A percentile compares a stretch with the other conserved stretches of the same genome.
phyloP scores from a whole-genome alignment of 441 rosid genomes.

The Adansonia grandidieri region DNA sequence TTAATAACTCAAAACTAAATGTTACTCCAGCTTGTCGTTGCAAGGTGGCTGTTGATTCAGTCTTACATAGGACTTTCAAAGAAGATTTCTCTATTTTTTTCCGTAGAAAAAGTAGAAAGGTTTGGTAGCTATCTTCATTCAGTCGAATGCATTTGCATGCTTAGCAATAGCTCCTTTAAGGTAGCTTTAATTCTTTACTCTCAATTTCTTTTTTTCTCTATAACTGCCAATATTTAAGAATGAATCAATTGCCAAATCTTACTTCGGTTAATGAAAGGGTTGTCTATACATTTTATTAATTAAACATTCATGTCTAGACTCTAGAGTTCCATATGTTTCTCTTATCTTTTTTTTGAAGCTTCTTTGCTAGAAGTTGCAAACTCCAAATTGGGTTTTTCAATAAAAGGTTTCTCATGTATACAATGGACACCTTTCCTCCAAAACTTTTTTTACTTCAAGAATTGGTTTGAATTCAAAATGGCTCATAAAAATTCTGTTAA shows the following conservation, averaged over 20 bases:
- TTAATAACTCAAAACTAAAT: background rate
- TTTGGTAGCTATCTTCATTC: background rate
- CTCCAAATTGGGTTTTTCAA: background rate
- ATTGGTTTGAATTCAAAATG: conserved; percentile 21
- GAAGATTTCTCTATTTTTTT: background rate
- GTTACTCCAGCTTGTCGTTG: background rate
- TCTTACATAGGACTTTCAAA: background rate
- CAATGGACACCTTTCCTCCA: background rate
- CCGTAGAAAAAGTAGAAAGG: background rate
- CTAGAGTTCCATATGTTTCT: background rate
- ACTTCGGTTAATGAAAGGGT: no score
- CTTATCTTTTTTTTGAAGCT: background rate
- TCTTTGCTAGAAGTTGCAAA: background rate
- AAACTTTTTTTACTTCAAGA: background rate
- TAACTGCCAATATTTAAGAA: no score
- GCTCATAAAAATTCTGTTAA: conserved; percentile 5
- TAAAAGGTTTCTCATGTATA: background rate
- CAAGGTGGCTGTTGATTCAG: background rate
- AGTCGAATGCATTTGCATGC: background rate
- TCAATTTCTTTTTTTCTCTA: no score
- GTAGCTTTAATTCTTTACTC: background rate
- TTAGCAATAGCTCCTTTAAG: background rate
- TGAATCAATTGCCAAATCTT: no score
- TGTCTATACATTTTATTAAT: no score
- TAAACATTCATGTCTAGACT: background rate